phyloP scores from a whole-genome alignment of 495 filamentous ascomycete species.

The Penicillium pancosmium region DNA sequence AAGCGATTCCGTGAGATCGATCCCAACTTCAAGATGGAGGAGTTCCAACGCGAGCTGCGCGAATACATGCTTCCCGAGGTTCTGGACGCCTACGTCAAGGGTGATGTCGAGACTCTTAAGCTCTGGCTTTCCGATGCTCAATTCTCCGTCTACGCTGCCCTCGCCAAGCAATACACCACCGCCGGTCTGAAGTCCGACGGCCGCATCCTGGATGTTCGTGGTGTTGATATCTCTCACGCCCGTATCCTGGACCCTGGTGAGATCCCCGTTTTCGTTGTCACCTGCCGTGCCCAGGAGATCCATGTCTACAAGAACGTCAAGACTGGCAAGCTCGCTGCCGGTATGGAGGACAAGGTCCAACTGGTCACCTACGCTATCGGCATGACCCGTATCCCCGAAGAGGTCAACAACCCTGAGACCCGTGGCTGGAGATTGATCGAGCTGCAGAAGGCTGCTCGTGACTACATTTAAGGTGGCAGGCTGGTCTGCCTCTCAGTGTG shows the following conservation, averaged over 20 bases:
- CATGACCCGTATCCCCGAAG: slow-evolving; percentile 87
- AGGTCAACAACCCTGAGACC: slow-evolving; percentile 95
- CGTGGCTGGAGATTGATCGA: slow-evolving; percentile 96
- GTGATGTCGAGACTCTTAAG: slow-evolving; percentile 86
- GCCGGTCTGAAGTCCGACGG: slow-evolving; percentile 93
- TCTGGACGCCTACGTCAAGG: slow-evolving; percentile 96
- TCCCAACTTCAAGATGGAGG: slow-evolving; percentile 90
- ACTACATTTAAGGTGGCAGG: slow-evolving; percentile 71
- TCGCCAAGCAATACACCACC: slow-evolving; percentile 91
- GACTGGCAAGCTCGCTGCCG: slow-evolving; percentile 85
- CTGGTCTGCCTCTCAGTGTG: slow-evolving; percentile 3
- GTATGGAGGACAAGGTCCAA: slow-evolving; percentile 98
- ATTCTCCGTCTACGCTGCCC: slow-evolving; percentile 88
- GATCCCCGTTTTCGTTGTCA: slow-evolving; percentile 95
- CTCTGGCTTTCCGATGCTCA: slow-evolving; percentile 95
- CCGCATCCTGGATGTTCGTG: slow-evolving; percentile 88
- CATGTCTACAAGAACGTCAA: slow-evolving; percentile 95
- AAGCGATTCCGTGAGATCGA: slow-evolving; percentile 98
- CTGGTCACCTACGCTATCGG: slow-evolving; percentile 98
- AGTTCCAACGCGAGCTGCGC: slow-evolving; percentile 89
- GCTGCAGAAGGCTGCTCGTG: slow-evolving; percentile 95
- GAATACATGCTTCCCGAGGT: slow-evolving; percentile 99
- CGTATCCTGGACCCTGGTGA: slow-evolving; percentile 95
- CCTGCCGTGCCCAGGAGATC: slow-evolving; percentile 95
- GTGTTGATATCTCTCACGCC: slow-evolving; percentile 87